Base-by-base conservation (phyloP, 495 filamentous ascomycete species). In the Rusavskia elegans region DNA sequence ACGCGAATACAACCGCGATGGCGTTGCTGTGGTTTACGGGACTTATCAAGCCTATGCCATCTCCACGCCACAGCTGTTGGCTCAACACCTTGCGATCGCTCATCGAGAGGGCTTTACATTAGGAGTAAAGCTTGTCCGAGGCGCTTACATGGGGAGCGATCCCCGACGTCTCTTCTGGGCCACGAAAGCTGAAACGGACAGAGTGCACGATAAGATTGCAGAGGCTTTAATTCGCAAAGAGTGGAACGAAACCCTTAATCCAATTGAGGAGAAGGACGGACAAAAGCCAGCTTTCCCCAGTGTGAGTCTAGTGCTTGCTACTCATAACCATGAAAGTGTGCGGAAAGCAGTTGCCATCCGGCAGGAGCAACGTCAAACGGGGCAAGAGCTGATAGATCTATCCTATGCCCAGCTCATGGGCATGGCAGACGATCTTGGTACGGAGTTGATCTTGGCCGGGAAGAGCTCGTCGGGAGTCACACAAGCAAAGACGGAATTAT, bases 371-470 rank as follows among this genome's bases (percentile, higher is more conserved):
- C 61, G 66, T 0, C 53, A 59, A 14, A 61, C 53, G 1, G 73
- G 67, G 1, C 66, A 76, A 53, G 32, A 62, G 23, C 66, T 63
- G 36, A 72, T 78, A 5, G 76, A 84, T 21, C 71, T 95, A 16
- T 79, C 79, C 27, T 95, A 89, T 66, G 90, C 85, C 6, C 92
- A 98, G 66, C 76, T 98, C 7, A 84, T 90, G 73, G 92, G 92
- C 20, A 96, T 96, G 92, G 92, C 92, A 16, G 92, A 98, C 55
- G 92, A 98, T 60, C 80, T 98, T 20, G 87, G 82, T 66, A 85
- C 85, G 56, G 83, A 86, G 59, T 68, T 96, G 16, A 76, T 95
- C 23, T 64, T 79, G 54, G 75, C 74, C 4, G 67, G 73, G 53
- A 60, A 71, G 52, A 49, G 45, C 10, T 57, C 57, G 30, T 54